Percentiles rank a stretch among this genome's conserved stretches.
Conservation (phyloP, 805 yeast species). For the Nakazawaea holstii region DNA sequence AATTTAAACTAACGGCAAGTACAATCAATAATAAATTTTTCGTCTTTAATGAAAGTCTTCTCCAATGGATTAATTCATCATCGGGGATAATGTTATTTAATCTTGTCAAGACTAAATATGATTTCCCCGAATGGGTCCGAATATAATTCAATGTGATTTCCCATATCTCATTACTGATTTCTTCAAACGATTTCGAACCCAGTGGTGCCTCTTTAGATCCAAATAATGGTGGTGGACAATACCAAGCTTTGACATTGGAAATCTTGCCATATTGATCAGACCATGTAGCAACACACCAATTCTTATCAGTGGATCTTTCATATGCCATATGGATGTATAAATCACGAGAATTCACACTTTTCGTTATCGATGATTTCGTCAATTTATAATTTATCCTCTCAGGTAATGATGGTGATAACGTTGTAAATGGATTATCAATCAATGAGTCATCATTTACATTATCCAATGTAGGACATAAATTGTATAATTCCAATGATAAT, state of each 20-base stretch:
- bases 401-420: constrained; percentile 36
- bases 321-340: constrained; percentile 81
- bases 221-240: constrained; percentile 17
- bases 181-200: constrained; percentile 32
- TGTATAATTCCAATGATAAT: constrained; percentile 52
- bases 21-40: constrained; percentile 60
- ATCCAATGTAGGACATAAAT: constrained; percentile 38
- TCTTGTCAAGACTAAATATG: constrained; percentile 63
- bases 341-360: constrained; percentile 53
- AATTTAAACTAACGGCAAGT: constrained; percentile 57
- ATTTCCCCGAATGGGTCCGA: constrained; percentile 41
- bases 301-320: constrained; percentile 71
- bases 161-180: constrained; percentile 66
- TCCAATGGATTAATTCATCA: constrained; percentile 78
- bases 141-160: constrained; percentile 44
- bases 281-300: constrained; percentile 88
- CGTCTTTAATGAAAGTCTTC: constrained; percentile 55
- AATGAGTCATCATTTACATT: constrained; percentile 4
- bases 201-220: constrained; percentile 5
- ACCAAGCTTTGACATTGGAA: constrained; percentile 63
- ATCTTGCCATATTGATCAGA: constrained; percentile 74
- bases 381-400: constrained; percentile 37
- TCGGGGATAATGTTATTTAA: constrained; percentile 72
- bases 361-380: constrained; percentile 29
- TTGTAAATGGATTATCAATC: constrained; percentile 28